Evolutionary conservation across 139 green algal species (phyloP).

Genomic region (Chlorella sp.): DNA sequence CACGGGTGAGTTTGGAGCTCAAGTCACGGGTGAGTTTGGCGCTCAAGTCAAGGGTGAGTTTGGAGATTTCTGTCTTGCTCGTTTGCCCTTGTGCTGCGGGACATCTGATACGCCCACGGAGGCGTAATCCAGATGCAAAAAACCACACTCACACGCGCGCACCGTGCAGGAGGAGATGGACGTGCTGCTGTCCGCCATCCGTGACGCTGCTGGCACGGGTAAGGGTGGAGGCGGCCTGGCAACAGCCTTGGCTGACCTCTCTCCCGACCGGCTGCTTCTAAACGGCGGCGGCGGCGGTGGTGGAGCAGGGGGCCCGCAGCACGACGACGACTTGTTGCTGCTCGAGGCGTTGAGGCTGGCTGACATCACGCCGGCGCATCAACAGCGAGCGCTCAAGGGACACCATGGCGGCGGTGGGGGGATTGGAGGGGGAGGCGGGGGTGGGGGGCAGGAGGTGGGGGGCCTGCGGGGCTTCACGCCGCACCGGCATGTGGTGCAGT

Average conservation of each 20-base stretch:
- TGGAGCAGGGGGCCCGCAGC: not conserved
- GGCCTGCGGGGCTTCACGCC: not conserved
- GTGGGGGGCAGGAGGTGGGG: not conserved
- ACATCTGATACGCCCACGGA: not conserved
- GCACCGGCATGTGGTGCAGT: not conserved
- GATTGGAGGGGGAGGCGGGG: not conserved
- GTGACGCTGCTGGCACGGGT: slow-evolving; percentile 11
- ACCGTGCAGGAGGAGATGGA: slow-evolving; percentile 28
- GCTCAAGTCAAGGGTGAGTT: not conserved
- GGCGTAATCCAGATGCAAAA: too few relatives aligned
- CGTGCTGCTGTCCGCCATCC: slow-evolving; percentile 23
- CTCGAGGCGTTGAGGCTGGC: not conserved
- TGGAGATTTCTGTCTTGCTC: too few relatives aligned
- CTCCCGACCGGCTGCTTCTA: too few relatives aligned
- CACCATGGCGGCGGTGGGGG: not conserved
- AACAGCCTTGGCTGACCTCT: too few relatives aligned
- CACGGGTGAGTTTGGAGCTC: slow-evolving; percentile 20
- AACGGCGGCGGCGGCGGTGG: too few relatives aligned
- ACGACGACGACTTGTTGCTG: not conserved
- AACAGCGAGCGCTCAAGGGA: not conserved
- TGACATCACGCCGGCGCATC: not conserved
- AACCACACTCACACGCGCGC: too few relatives aligned
- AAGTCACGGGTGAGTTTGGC: not conserved
- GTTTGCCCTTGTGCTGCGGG: not conserved
- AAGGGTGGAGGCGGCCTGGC: not conserved